Evolutionary conservation across 768 basidiomycete genomes (phyloP).

Genomic region (Boletus pseudopeckii): DNA sequence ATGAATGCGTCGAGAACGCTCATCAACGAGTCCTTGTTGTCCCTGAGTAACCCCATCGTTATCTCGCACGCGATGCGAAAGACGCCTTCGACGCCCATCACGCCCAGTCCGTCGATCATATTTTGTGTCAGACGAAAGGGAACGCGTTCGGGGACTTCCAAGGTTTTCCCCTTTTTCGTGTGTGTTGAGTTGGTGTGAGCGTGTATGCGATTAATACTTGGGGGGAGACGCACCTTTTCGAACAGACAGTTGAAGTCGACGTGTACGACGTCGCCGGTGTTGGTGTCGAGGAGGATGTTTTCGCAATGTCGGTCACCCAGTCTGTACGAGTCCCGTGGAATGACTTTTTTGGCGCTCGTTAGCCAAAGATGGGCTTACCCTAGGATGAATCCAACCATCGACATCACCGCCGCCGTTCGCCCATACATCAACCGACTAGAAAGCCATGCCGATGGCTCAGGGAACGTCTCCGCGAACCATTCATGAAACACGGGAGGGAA

Average conservation of each 20-base stretch:
- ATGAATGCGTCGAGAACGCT: conserved; percentile 95
- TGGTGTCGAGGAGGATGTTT: conserved; percentile 89
- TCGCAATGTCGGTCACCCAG: conserved; percentile 97
- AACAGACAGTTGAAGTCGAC: conserved; percentile 99
- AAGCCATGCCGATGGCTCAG: conserved; percentile 94
- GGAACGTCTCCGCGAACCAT: conserved; percentile 97
- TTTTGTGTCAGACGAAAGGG: conserved; percentile 96
- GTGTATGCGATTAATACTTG: too few species aligned
- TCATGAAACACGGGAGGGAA: conserved; percentile 89
- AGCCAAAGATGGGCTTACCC: conserved; percentile 48
- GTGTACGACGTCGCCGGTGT: conserved; percentile 88
- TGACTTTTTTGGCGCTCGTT: not conserved
- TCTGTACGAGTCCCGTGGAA: conserved; percentile 36
- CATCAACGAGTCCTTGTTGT: conserved; percentile 91
- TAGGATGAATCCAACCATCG: conserved; percentile 95
- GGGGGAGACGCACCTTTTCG: conserved; percentile 62
- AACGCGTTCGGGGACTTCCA: conserved; percentile 88
- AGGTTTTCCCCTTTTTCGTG: conserved; percentile 57
- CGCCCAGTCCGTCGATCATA: conserved; percentile 85
- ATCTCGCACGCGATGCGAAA: conserved; percentile 92
- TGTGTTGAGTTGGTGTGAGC: too few species aligned
- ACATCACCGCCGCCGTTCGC: conserved; percentile 94
- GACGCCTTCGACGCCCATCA: conserved; percentile 91
- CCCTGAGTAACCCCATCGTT: conserved; percentile 79
- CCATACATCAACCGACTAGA: conserved; percentile 82